Conservation (phyloP, 768 basidiomycete species). For the Hericium alpestre region DNA sequence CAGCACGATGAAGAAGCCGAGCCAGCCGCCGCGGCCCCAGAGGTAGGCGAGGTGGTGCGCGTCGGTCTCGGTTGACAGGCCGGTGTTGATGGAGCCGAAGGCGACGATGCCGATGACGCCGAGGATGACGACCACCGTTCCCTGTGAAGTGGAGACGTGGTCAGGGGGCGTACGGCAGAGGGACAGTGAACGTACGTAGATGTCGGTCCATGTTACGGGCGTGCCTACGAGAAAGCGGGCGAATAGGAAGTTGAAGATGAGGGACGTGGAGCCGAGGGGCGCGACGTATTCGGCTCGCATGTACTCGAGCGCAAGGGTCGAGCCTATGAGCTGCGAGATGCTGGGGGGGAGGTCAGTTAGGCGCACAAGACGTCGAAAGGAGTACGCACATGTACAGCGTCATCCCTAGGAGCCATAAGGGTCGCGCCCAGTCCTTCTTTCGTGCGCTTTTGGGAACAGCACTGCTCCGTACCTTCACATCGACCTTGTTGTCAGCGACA, state of each 20-base stretch:
- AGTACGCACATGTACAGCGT: conserved; percentile 74
- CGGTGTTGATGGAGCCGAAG: conserved; percentile 77
- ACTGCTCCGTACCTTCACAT: conserved; percentile 53
- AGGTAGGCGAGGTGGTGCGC: conserved; percentile 68
- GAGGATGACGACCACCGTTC: conserved; percentile 71
- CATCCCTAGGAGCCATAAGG: conserved; percentile 89
- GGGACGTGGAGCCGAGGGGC: conserved; percentile 83
- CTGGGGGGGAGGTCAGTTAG: conserved; percentile 23
- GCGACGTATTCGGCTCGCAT: conserved; percentile 96
- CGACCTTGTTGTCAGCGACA: not conserved
- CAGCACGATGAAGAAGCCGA: conserved; percentile 83
- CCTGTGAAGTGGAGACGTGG: conserved; percentile 31
- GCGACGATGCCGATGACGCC: conserved; percentile 84
- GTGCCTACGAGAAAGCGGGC: conserved; percentile 82
- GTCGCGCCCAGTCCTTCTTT: conserved; percentile 68
- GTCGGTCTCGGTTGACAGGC: conserved; percentile 63
- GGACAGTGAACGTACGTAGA: conserved; percentile 44
- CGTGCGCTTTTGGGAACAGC: conserved; percentile 68
- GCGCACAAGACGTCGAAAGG: not conserved
- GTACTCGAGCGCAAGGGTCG: conserved; percentile 78
- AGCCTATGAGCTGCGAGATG: conserved; percentile 78
- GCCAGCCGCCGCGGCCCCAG: conserved; percentile 84
- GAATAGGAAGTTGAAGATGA: conserved; percentile 95
- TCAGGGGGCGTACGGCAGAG: not conserved
- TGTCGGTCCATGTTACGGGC: conserved; percentile 74